Conservation (phyloP, 257 asterid genomes). For the Eustoma russellianum region DNA sequence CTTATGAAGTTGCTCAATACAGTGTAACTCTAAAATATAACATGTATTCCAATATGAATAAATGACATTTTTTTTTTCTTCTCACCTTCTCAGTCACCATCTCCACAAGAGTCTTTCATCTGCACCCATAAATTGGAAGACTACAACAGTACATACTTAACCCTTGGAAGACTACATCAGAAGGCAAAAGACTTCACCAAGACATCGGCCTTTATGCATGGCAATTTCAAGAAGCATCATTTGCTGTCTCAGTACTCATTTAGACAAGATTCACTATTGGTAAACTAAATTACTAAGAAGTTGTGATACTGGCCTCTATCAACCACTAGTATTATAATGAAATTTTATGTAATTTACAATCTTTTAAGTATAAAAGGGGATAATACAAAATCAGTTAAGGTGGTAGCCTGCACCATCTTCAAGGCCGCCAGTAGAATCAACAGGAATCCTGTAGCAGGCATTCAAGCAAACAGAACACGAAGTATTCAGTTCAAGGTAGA, state of each 20-base stretch:
- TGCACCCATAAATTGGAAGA: too few relatives aligned
- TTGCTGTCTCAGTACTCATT: background rate
- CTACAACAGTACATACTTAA: too few relatives aligned
- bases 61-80: too few relatives aligned
- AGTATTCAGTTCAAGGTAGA: too few relatives aligned
- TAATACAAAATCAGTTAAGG: background rate
- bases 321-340: too few relatives aligned
- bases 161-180: background rate
- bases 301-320: constrained; percentile 1
- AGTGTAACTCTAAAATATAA: too few relatives aligned
- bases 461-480: background rate
- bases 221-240: background rate
- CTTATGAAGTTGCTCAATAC: too few relatives aligned
- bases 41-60: too few relatives aligned
- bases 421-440: background rate
- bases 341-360: too few relatives aligned
- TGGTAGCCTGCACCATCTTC: constrained; percentile 6
- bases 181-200: background rate
- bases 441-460: background rate
- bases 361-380: background rate
- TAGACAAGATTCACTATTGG: background rate
- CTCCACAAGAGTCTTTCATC: too few relatives aligned
- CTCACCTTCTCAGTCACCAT: too few relatives aligned
- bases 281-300: constrained; percentile 4
- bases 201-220: background rate